phyloP scores from a whole-genome alignment of 441 rosid genomes.

The Erodium moschatum region DNA sequence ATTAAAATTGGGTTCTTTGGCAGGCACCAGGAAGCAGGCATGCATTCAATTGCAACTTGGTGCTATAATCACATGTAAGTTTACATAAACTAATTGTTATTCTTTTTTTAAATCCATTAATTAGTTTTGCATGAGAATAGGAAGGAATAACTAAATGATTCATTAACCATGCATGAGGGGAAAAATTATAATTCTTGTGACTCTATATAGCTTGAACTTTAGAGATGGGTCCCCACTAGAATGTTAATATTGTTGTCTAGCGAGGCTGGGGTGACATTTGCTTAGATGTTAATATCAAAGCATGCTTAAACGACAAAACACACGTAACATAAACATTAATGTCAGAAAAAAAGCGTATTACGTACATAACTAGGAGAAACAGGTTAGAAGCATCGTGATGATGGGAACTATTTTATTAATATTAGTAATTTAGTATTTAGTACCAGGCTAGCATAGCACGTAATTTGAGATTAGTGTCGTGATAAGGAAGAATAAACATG shows the following conservation, averaged over 20 bases:
- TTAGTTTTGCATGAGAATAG: slow-evolving; percentile 3
- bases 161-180: too few relatives aligned
- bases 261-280: slow-evolving; percentile 24
- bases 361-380: slow-evolving; percentile 3
- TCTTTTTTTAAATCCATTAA: background rate
- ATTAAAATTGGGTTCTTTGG: too few relatives aligned
- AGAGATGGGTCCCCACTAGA: slow-evolving; percentile 23
- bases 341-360: slow-evolving; percentile 6
- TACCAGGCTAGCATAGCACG: slow-evolving; percentile 2
- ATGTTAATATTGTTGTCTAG: slow-evolving; percentile 40
- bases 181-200: too few relatives aligned
- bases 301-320: slow-evolving; percentile 32
- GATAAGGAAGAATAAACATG: slow-evolving; percentile 16
- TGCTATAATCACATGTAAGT: background rate
- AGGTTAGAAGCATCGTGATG: slow-evolving; percentile 13
- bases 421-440: background rate
- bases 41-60: background rate
- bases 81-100: slow-evolving; percentile 1
- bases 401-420: background rate
- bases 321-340: slow-evolving; percentile 14
- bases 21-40: background rate
- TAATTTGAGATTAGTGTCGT: background rate
- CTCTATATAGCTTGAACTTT: slow-evolving; percentile 7
- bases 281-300: slow-evolving; percentile 29
- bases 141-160: background rate